A percentile compares a stretch with the other conserved stretches of the same genome.
phyloP scores from a whole-genome alignment of 148 eudicot species.

The Nepenthes mirabilis region DNA sequence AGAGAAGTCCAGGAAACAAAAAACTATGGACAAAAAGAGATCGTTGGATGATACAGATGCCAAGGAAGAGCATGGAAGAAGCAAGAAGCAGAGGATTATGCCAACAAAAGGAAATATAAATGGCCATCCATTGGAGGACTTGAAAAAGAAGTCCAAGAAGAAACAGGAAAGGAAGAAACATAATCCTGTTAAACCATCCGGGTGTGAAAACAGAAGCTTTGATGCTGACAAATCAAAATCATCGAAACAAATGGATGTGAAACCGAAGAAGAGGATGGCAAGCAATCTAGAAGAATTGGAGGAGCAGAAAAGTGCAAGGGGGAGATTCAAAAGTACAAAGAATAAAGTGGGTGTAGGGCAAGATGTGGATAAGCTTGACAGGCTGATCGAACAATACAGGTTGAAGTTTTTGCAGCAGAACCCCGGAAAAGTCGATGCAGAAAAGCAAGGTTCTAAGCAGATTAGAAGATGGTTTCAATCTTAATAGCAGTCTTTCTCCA shows the following conservation, averaged over 20 bases:
- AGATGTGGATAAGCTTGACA: slow-evolving; percentile 74
- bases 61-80: slow-evolving; percentile 8
- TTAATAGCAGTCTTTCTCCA: slow-evolving; percentile 6
- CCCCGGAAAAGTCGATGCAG: slow-evolving; percentile 29
- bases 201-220: slow-evolving; percentile 4
- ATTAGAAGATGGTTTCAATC: slow-evolving; percentile 82
- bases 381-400: slow-evolving; percentile 58
- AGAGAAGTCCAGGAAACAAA: slow-evolving; percentile 37
- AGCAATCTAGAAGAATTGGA: slow-evolving; percentile 11
- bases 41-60: slow-evolving; percentile 13
- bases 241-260: slow-evolving; percentile 2
- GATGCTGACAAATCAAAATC: slow-evolving; percentile 8
- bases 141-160: slow-evolving; percentile 3
- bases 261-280: slow-evolving; percentile 21
- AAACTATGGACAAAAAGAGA: slow-evolving; percentile 17
- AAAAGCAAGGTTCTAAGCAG: slow-evolving; percentile 49
- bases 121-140: neutral
- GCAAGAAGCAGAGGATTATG: slow-evolving; percentile 6
- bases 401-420: slow-evolving; percentile 45
- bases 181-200: slow-evolving; percentile 4
- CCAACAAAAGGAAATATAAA: slow-evolving; percentile 8
- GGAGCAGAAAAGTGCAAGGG: slow-evolving; percentile 18
- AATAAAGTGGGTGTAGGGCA: slow-evolving; percentile 60
- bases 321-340: slow-evolving; percentile 31
- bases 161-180: slow-evolving; percentile 14